Evolutionary conservation across 805 yeast genomes (phyloP).

Genomic region (Candida arabinofermentans): DNA sequence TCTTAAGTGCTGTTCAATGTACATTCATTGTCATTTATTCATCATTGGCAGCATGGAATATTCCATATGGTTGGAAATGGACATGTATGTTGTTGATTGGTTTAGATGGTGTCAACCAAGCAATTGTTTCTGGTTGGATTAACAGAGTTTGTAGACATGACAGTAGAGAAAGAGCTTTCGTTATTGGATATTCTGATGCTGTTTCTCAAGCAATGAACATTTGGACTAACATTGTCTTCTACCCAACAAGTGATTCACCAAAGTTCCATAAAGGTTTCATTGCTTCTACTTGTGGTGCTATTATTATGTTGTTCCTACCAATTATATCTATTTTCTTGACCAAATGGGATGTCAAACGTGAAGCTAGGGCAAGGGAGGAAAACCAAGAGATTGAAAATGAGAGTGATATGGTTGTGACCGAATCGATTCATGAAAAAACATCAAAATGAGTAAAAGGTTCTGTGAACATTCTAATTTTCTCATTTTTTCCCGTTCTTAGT

Average conservation of each 20-base stretch:
- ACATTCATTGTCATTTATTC: conserved; percentile 35
- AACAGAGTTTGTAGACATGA: conserved; percentile 43
- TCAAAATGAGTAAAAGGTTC: background rate
- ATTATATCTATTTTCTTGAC: conserved; percentile 25
- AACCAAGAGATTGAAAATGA: background rate
- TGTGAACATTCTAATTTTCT: too few species aligned
- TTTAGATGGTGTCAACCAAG: conserved; percentile 34
- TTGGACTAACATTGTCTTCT: conserved; percentile 43
- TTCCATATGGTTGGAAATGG: conserved; percentile 38
- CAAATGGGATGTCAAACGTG: conserved; percentile 23
- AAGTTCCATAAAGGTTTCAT: conserved; percentile 37
- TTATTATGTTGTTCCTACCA: conserved; percentile 35
- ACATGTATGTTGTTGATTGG: conserved; percentile 36
- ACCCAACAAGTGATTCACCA: conserved; percentile 39
- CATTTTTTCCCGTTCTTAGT: background rate
- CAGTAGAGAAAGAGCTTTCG: conserved; percentile 59
- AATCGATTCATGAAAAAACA: background rate
- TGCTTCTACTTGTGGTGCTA: conserved; percentile 32
- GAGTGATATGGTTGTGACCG: background rate
- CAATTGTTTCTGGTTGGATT: conserved; percentile 40
- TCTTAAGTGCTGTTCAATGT: conserved; percentile 29
- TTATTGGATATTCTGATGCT: conserved; percentile 38
- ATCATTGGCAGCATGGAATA: conserved; percentile 38
- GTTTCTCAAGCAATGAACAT: conserved; percentile 42
- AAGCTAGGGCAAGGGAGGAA: conserved; percentile 1